Percentiles rank a stretch among this genome's conserved stretches.
Evolutionary conservation across 2,329 filamentous ascomycete species (phyloP).

Genomic region (Penicillium sp.): DNA sequence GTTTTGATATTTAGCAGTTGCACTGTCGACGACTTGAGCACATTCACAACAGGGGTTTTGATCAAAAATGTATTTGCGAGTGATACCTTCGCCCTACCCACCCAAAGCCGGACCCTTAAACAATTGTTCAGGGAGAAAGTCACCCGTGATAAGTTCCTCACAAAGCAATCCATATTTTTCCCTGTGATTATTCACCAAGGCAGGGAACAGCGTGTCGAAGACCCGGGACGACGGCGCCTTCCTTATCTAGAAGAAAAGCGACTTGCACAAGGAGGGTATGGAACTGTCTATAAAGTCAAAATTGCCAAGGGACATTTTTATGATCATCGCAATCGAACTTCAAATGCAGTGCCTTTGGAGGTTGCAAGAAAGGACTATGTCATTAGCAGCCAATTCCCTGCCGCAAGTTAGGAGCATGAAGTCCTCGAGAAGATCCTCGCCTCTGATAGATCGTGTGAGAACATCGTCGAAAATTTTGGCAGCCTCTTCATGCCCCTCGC

Average conservation of each 20-base stretch:
- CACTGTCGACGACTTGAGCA: background rate
- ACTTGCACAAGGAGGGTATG: background rate
- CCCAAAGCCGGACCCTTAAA: background rate
- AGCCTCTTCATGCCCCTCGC: slow-evolving; percentile 5
- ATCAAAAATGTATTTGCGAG: background rate
- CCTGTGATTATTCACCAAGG: background rate
- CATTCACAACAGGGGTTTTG: background rate
- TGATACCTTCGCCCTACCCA: background rate
- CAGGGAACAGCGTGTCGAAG: background rate
- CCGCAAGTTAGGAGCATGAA: background rate
- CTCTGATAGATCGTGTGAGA: background rate
- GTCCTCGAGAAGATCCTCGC: slow-evolving; percentile 1
- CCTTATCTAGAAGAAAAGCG: background rate
- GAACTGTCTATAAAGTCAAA: background rate
- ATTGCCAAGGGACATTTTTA: background rate
- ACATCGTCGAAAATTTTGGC: background rate
- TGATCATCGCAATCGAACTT: background rate
- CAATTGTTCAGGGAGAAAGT: background rate
- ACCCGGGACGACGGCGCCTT: background rate
- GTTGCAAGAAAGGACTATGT: background rate
- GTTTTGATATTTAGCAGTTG: background rate
- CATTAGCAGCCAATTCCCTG: background rate
- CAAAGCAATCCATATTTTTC: background rate
- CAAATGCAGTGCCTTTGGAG: background rate
- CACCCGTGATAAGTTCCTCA: background rate